These are phyloP conservation scores for Trichophaea hybrida DNA, from an alignment of 2,329 filamentous ascomycete species.

Conservation along the genomic window DNA sequence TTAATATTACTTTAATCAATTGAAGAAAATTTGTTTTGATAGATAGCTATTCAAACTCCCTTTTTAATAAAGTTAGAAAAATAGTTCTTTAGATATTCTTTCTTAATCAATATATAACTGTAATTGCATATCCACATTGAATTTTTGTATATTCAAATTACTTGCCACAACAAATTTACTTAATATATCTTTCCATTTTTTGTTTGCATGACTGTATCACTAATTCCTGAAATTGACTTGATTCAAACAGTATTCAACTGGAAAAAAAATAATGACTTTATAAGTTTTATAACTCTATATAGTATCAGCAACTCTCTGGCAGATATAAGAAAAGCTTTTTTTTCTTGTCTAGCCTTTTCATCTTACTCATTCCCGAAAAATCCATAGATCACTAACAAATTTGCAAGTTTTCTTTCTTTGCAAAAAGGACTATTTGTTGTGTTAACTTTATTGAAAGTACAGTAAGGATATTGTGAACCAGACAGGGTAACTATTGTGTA, in stretches of 20 bases:
- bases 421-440: not conserved
- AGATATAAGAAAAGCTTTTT: not conserved
- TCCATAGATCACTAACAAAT: not conserved
- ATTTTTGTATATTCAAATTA: not conserved
- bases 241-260: not conserved
- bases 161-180: not conserved
- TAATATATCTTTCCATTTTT: no score
- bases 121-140: not conserved
- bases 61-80: not conserved
- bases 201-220: not conserved
- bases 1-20: not conserved
- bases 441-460: slow-evolving; percentile 5
- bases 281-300: not conserved
- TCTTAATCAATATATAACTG: not conserved
- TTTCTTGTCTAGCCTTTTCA: not conserved
- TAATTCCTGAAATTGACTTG: not conserved
- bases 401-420: not conserved
- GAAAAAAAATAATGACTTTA: not conserved
- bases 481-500: not conserved
- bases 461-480: not conserved
- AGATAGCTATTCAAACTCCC: not conserved
- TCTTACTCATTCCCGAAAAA: slow-evolving; percentile 4
- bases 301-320: not conserved
- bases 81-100: not conserved
- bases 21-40: not conserved